Conservation (phyloP, 345 rosid genomes). For the Arabidopsis arenosa region DNA sequence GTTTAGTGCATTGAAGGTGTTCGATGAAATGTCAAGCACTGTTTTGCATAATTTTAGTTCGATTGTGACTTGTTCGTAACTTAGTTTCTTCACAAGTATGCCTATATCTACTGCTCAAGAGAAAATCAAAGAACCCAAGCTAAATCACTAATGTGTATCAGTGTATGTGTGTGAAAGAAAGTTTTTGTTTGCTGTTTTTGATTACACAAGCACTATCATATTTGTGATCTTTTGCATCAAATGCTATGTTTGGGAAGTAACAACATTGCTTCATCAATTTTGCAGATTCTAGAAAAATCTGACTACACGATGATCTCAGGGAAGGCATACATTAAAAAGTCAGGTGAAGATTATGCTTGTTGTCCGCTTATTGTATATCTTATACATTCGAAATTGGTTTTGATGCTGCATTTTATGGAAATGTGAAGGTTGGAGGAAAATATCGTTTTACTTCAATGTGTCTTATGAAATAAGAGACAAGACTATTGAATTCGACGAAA, state of each 20-base stretch:
- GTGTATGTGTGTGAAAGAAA: neutral
- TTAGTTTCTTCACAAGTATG: neutral
- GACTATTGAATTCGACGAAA: slow-evolving; percentile 88
- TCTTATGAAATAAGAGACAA: slow-evolving; percentile 90
- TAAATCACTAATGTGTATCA: neutral
- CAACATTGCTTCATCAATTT: slow-evolving; percentile 35
- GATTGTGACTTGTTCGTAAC: slow-evolving; percentile 7
- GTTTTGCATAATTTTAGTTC: neutral
- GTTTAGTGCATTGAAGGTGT: slow-evolving; percentile 41
- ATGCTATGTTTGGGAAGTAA: slow-evolving; percentile 8
- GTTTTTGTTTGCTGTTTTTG: neutral
- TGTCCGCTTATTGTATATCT: neutral
- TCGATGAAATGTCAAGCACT: slow-evolving; percentile 31
- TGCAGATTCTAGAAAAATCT: slow-evolving; percentile 87
- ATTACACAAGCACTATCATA: neutral
- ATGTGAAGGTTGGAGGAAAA: slow-evolving; percentile 92
- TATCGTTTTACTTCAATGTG: slow-evolving; percentile 87
- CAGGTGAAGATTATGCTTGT: slow-evolving; percentile 57
- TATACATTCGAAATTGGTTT: slow-evolving; percentile 2
- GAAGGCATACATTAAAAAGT: slow-evolving; percentile 80
- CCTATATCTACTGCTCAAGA: neutral
- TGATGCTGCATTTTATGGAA: slow-evolving; percentile 25
- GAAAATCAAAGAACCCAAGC: neutral
- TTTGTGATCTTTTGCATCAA: neutral
- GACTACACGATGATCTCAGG: slow-evolving; percentile 92